Conservation (phyloP, 1,139 yeast genomes). For the Kurtzmaniella quercitrusa region DNA sequence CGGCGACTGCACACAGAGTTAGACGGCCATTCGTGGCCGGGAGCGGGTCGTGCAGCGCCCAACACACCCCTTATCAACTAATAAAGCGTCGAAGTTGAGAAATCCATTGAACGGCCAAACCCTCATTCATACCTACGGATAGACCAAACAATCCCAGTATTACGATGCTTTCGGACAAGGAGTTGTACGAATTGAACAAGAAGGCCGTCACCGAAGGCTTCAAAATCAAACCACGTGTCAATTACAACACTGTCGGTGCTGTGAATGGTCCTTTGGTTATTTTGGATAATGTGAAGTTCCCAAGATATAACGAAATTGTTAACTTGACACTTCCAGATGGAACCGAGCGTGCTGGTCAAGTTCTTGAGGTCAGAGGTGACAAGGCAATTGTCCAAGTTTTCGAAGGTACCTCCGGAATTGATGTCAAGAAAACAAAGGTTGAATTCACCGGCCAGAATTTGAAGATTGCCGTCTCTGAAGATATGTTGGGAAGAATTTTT, state of each 20-base stretch:
- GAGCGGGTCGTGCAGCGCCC: conserved; percentile 7
- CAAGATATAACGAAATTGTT: conserved; percentile 94
- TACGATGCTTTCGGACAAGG: conserved; percentile 48
- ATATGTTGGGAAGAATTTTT: conserved; percentile 94
- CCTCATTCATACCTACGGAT: neutral
- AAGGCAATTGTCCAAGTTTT: conserved; percentile 98
- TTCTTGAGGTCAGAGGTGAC: conserved; percentile 93
- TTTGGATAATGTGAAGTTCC: conserved; percentile 93
- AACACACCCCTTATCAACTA: conserved; percentile 9
- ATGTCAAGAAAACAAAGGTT: conserved; percentile 93
- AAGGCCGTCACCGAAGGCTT: conserved; percentile 90
- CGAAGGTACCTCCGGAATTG: conserved; percentile 97
- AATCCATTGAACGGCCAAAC: conserved; percentile 2
- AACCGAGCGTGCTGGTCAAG: conserved; percentile 91
- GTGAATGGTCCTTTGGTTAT: conserved; percentile 98
- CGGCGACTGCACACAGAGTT: neutral
- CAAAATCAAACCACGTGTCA: conserved; percentile 83
- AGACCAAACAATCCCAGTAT: neutral
- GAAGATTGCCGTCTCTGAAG: conserved; percentile 94
- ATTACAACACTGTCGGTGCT: conserved; percentile 95
- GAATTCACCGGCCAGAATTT: conserved; percentile 95
- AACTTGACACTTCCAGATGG: conserved; percentile 96
- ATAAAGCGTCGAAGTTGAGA: conserved; percentile 4
- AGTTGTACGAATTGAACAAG: conserved; percentile 75
- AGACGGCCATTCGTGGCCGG: neutral